Percentiles rank a stretch among this genome's conserved stretches.
These are phyloP conservation scores for Chytriomyces hyalinus DNA, from an alignment of 192 early-diverging fungal genomes.

Conservation along the genomic window DNA sequence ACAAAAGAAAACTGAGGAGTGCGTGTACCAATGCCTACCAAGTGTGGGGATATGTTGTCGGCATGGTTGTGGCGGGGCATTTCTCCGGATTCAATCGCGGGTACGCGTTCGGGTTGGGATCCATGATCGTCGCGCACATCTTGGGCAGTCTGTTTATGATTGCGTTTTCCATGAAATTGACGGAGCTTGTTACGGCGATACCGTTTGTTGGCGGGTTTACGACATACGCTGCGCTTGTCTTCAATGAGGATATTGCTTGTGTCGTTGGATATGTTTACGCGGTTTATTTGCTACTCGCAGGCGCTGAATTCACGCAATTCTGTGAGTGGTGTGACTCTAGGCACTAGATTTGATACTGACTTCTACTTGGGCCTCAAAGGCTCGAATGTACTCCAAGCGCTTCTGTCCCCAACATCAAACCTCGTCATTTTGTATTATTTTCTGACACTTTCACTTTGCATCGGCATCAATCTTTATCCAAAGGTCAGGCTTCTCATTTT, in stretches of 20 bases:
- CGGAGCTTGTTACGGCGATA: conserved; percentile 15
- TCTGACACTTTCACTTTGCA: not conserved
- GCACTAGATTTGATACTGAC: not conserved
- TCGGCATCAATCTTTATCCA: not conserved
- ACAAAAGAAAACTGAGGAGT: conserved; percentile 1
- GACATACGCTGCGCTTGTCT: not conserved
- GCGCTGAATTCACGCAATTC: not conserved
- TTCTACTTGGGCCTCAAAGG: not conserved
- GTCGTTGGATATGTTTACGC: conserved; percentile 6
- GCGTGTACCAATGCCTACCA: not conserved
- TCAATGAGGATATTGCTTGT: not conserved
- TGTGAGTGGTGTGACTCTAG: not conserved
- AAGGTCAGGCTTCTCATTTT: too few species aligned
- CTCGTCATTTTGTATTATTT: not conserved
- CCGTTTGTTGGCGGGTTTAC: conserved; percentile 18
- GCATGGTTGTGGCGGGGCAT: conserved; percentile 30
- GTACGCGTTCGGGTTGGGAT: conserved; percentile 31
- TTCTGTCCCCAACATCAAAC: not conserved
- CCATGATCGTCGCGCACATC: conserved; percentile 31
- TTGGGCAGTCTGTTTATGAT: conserved; percentile 9
- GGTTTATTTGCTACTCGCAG: not conserved
- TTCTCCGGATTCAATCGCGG: conserved; percentile 34
- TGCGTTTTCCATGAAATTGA: not conserved
- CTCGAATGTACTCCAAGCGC: not conserved
- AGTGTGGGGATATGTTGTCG: not conserved